phyloP scores from a whole-genome alignment of 2,329 filamentous ascomycete species.

The Tetracladium maxilliforme region DNA sequence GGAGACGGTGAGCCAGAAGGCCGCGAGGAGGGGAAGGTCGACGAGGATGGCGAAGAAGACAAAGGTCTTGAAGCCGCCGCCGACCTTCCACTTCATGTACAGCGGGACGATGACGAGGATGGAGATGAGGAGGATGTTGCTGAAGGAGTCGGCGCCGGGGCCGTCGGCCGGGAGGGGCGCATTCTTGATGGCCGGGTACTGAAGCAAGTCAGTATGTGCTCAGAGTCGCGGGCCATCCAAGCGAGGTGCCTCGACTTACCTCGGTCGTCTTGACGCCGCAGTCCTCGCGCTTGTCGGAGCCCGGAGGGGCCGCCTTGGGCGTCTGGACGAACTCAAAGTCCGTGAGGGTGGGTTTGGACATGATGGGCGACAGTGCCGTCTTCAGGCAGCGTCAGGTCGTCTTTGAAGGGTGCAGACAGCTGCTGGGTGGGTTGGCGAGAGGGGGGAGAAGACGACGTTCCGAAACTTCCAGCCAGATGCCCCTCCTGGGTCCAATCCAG shows the following conservation, averaged over 20 bases:
- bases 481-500: no score
- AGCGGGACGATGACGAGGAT: conserved; percentile 57
- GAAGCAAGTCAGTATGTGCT: conserved; percentile 8
- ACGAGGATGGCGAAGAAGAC: conserved; percentile 75
- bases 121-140: conserved; percentile 61
- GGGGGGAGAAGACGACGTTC: no score
- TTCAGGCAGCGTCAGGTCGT: no score
- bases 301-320: conserved; percentile 31
- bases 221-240: conserved; percentile 1
- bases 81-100: conserved; percentile 70
- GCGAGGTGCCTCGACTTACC: conserved; percentile 19
- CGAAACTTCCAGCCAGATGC: no score
- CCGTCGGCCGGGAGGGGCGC: conserved; percentile 84
- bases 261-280: conserved; percentile 40
- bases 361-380: no score
- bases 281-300: conserved; percentile 34
- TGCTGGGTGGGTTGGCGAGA: no score
- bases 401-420: no score
- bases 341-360: conserved; percentile 34
- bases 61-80: conserved; percentile 76
- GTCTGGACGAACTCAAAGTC: conserved; percentile 52
- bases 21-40: conserved; percentile 62
- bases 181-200: conserved; percentile 89
- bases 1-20: conserved; percentile 72
- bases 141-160: conserved; percentile 73